Evolutionary conservation across 768 basidiomycete genomes (phyloP).

Genomic region (Termitomyces heimii): DNA sequence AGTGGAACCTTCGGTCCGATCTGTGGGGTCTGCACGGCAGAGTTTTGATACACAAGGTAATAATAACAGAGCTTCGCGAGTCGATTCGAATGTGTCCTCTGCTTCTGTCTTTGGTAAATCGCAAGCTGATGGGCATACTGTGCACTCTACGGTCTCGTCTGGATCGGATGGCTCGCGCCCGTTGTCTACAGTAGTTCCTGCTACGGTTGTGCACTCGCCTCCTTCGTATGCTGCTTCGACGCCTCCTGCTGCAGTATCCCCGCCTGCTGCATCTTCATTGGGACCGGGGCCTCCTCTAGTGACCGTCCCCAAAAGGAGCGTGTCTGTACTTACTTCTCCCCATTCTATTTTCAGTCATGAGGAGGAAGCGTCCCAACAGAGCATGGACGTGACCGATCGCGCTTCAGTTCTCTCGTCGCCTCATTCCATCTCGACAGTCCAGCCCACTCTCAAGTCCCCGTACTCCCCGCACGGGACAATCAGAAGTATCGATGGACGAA

Average conservation of each 20-base stretch:
- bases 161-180: not conserved
- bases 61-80: slow-evolving; percentile 2
- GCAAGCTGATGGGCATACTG: not conserved
- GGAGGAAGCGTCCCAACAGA: slow-evolving; percentile 3
- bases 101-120: not conserved
- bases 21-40: not conserved
- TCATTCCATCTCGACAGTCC: slow-evolving; percentile 15
- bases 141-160: slow-evolving; percentile 9
- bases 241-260: not conserved
- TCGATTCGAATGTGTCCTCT: slow-evolving; percentile 2
- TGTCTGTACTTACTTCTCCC: slow-evolving; percentile 29
- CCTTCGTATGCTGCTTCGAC: slow-evolving; percentile 1
- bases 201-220: not conserved
- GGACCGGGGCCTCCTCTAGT: slow-evolving; percentile 3
- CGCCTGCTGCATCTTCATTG: not conserved
- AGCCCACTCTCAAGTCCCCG: slow-evolving; percentile 28
- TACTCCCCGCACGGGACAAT: slow-evolving; percentile 23
- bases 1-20: not conserved
- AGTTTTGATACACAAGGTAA: slow-evolving; percentile 10
- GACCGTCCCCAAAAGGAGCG: not conserved
- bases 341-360: slow-evolving; percentile 16
- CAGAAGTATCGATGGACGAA: slow-evolving; percentile 10
- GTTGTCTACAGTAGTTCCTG: not conserved
- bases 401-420: slow-evolving; percentile 29
- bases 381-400: not conserved